These are phyloP conservation scores for Ajuga reptans DNA, from an alignment of 305 asterid genomes.

Conservation along the genomic window DNA sequence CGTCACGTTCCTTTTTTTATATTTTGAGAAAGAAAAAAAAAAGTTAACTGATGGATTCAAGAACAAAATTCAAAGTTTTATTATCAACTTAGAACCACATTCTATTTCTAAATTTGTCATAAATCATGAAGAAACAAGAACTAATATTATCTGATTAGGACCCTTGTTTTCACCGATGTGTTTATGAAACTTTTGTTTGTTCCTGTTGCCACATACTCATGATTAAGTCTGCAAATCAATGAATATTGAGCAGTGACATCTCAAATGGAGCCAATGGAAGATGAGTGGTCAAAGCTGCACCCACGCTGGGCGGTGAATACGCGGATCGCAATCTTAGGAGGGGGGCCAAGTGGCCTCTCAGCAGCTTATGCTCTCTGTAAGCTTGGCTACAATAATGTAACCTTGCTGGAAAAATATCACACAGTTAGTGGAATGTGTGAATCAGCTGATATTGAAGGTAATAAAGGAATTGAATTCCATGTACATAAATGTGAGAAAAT, in stretches of 20 bases:
- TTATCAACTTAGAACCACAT: too few species aligned
- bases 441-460: slow-evolving; percentile 72
- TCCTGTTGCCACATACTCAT: background rate
- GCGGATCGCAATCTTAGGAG: slow-evolving; percentile 68
- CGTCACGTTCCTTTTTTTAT: too few species aligned
- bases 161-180: slow-evolving; percentile 7
- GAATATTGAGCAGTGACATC: background rate
- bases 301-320: slow-evolving; percentile 53
- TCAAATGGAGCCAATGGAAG: slow-evolving; percentile 48
- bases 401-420: slow-evolving; percentile 68
- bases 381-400: slow-evolving; percentile 64
- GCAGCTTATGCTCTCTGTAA: slow-evolving; percentile 65
- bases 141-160: background rate
- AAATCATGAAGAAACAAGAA: too few species aligned
- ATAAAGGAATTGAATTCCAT: too few species aligned
- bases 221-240: background rate
- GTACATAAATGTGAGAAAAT: too few species aligned
- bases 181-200: background rate
- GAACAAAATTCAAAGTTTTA: too few species aligned
- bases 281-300: slow-evolving; percentile 53
- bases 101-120: too few species aligned
- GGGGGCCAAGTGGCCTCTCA: slow-evolving; percentile 83
- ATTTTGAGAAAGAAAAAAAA: too few species aligned
- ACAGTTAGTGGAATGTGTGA: slow-evolving; percentile 84
- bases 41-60: too few species aligned